Base-by-base conservation (phyloP, 2,329 filamentous ascomycete species). In the Pseudopyricularia javanii region DNA sequence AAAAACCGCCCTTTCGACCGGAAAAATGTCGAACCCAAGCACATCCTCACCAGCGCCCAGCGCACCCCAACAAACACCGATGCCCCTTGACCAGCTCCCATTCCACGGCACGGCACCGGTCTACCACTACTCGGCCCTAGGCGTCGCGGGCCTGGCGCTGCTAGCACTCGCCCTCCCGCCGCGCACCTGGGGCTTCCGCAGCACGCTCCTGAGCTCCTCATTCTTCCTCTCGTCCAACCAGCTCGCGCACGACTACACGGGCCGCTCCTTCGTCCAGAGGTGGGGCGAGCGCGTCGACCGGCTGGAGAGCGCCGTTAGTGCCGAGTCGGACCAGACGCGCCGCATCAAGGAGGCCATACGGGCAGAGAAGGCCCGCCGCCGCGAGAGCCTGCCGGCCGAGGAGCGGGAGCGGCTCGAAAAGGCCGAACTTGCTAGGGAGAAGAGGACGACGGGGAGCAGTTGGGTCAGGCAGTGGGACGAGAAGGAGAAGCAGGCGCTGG, bases 191-290 rank as follows among this genome's bases (percentile, higher is more conserved):
- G 74, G 78, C 62, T 54, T 76, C 50, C 76, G 78, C 54, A 71
- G 73, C 62, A 59, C 72, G 49, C 63, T 78, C 52, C 74, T 82
- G 50, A 69, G 69, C 54, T 68, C 68, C 54, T 70, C 71, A 54
- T 72, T 76, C 58, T 73, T 78, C 30, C 71, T 76, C 58, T 73
- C 74, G 53, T 74, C 75, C 54, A 77, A 77, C 63, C 75, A 77
- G 64, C 74, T 82, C 40, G 70, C 70, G 49, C 71, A 74, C 64
- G 76, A 79, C 64, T 80, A 75, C 66, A 80, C 72, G 14, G 78
- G 78, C 50, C 68, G 69, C 50, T 78, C 76, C 28, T 70, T 80
- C 55, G 67, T 70, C 59, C 60, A 66, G 56, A 76, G 77, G 8
- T 70, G 78, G 56, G 64, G 63, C 54, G 65, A 60, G 56, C 73